Percentiles rank a stretch among this genome's conserved stretches.
Conservation (phyloP, 805 yeast genomes). For the Cyberlindnera euphorbiae region DNA sequence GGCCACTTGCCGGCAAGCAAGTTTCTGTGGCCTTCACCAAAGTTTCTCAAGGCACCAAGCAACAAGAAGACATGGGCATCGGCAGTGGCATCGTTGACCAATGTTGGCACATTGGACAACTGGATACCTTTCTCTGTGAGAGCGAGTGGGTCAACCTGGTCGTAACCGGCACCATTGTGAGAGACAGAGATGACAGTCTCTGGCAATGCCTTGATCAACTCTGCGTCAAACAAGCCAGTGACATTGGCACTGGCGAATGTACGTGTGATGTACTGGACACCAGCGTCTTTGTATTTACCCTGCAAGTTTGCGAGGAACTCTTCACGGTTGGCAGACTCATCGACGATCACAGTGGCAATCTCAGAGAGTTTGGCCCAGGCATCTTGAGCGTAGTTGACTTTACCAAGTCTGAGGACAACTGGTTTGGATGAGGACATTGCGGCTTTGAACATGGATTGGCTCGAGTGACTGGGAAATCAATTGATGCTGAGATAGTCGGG, state of each 20-base stretch:
- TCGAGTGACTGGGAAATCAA: too few relatives aligned
- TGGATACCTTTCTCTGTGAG: conserved; percentile 51
- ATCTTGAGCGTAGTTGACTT: conserved; percentile 51
- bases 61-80: conserved; percentile 61
- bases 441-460: conserved; percentile 1
- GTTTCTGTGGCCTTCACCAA: conserved; percentile 51
- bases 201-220: conserved; percentile 53
- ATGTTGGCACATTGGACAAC: conserved; percentile 60
- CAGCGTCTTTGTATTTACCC: conserved; percentile 26
- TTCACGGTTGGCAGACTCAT: conserved; percentile 35
- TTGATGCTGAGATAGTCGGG: neutral
- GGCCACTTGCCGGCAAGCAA: conserved; percentile 63
- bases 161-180: conserved; percentile 76
- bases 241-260: conserved; percentile 46
- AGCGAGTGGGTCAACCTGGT: conserved; percentile 57
- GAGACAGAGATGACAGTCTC: conserved; percentile 44
- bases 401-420: conserved; percentile 63
- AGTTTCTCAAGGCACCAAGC: conserved; percentile 63
- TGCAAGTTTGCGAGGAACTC: conserved; percentile 32
- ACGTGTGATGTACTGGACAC: conserved; percentile 37
- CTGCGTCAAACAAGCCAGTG: conserved; percentile 66
- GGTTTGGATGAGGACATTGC: conserved; percentile 34
- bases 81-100: conserved; percentile 70
- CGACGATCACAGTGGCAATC: conserved; percentile 41
- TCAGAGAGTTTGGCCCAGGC: conserved; percentile 58